Conservation (phyloP, 192 early-diverging fungal species). For the Umbelopsis sp. region DNA sequence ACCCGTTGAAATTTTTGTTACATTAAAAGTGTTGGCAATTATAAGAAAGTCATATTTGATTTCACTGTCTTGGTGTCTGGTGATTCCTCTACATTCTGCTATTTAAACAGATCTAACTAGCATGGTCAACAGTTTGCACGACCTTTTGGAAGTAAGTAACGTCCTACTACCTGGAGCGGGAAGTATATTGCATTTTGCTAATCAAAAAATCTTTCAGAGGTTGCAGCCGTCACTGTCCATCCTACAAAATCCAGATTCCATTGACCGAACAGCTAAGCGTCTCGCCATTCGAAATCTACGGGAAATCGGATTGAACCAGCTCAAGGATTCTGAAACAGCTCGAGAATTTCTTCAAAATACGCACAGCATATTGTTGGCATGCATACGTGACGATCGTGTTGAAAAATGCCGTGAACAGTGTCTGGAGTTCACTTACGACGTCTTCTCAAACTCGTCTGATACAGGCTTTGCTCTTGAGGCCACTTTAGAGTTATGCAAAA, state of each 20-base stretch:
- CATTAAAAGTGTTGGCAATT: background rate
- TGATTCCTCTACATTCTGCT: background rate
- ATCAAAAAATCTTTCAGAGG: background rate
- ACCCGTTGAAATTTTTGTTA: background rate
- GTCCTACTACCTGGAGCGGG: background rate
- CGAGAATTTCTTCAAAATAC: background rate
- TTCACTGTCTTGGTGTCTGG: background rate
- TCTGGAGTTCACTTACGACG: background rate
- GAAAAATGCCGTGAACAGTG: constrained; percentile 13
- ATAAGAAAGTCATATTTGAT: background rate
- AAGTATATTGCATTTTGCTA: background rate
- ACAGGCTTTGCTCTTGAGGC: background rate
- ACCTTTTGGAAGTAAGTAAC: background rate
- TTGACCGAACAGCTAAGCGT: constrained; percentile 3
- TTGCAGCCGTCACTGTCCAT: background rate
- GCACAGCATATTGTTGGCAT: background rate
- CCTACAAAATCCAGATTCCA: background rate
- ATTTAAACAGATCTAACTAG: background rate
- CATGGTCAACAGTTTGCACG: background rate
- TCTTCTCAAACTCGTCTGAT: background rate
- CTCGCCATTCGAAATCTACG: background rate
- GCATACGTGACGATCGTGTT: background rate
- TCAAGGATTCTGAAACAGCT: background rate
- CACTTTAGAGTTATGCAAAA: background rate
- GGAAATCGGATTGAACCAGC: background rate